A percentile compares a stretch with the other conserved stretches of the same genome.
Conservation (phyloP, 345 rosid species). For the Sisymbrium irio region DNA sequence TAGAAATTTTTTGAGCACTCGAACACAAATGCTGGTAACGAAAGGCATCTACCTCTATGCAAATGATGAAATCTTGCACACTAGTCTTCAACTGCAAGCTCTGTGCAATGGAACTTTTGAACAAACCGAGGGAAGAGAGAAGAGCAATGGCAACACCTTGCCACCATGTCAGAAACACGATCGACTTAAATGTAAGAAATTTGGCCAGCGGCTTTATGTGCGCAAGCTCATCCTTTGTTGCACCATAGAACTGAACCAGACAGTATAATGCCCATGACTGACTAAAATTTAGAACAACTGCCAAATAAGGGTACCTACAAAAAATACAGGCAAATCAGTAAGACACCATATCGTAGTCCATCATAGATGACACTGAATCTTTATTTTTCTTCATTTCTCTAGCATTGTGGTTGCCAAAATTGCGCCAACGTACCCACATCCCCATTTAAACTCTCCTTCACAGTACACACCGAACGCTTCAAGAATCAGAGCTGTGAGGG, state of each 20-base stretch:
- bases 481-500: constrained; percentile 81
- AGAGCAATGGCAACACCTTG: constrained; percentile 98
- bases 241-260: constrained; percentile 90
- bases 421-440: constrained; percentile 75
- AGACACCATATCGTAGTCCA: constrained; percentile 9
- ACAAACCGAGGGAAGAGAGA: constrained; percentile 74
- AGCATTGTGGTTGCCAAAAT: neutral
- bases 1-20: neutral
- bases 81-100: constrained; percentile 83
- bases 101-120: constrained; percentile 79
- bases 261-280: constrained; percentile 99
- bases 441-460: constrained; percentile 92
- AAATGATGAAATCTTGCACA: constrained; percentile 94
- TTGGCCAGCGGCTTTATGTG: constrained; percentile 94
- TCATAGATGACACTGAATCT: neutral
- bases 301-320: constrained; percentile 92
- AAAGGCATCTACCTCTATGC: constrained; percentile 82
- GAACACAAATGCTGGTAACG: constrained; percentile 15
- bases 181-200: constrained; percentile 89
- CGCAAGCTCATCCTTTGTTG: constrained; percentile 81
- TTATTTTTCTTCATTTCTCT: neutral
- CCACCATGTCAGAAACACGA: constrained; percentile 99
- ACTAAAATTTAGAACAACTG: constrained; percentile 95
- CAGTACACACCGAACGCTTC: constrained; percentile 90
- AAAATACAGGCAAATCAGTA: constrained; percentile 14